Base-by-base conservation (phyloP, 441 rosid species). In the Mallotus repandus region DNA sequence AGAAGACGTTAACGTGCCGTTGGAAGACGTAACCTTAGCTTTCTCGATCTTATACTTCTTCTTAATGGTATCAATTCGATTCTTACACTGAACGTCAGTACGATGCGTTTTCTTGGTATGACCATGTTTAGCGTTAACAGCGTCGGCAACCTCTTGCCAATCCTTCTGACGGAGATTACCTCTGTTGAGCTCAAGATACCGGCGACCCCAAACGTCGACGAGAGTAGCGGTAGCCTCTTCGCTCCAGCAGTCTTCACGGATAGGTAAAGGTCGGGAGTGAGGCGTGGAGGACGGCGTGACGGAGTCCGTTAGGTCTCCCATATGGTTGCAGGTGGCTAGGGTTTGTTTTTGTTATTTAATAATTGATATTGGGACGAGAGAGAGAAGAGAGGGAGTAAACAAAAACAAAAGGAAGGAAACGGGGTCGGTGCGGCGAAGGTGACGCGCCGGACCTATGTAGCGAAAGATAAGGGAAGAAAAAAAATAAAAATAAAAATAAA, bases 211-310 rank as follows among this genome's bases (percentile, higher is more conserved):
- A 19, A 93, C 88, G 55, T 91, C 92, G 74, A 95, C 87, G 57
- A 95, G 97, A 56, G 99, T 95, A 50, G 89, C 85, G 16, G 97
- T 90, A 15, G 99, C 99, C 61, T 93, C 99, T 79, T 93, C 98
- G 83, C 92, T 91, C 99, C 98, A 95, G 87, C 96, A 95, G 66
- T 95, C 99, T 62, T 95, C 99, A 1, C 99, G 91, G 64, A 89
- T 84, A 5, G 99, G 93, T 6, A 90, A 59, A 35, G 93, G 80
- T 25, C 99, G 97, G 25, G 89, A 84, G 78, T 80, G 76, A 18
- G 85, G 70, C 7, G 86, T 18, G 78, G 81, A 5, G 45, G 87
- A 81, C 82, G 90, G 91, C 67, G 86, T 80, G n/a, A 81, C 76
- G 52, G 90, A 78, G 8, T 89, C 96, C 68, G 83, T 84, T 45